A percentile compares a stretch with the other conserved stretches of the same genome.
These are phyloP conservation scores for Pseudogymnoascus verrucosus DNA, from an alignment of 2,329 filamentous ascomycete species.

Conservation along the genomic window DNA sequence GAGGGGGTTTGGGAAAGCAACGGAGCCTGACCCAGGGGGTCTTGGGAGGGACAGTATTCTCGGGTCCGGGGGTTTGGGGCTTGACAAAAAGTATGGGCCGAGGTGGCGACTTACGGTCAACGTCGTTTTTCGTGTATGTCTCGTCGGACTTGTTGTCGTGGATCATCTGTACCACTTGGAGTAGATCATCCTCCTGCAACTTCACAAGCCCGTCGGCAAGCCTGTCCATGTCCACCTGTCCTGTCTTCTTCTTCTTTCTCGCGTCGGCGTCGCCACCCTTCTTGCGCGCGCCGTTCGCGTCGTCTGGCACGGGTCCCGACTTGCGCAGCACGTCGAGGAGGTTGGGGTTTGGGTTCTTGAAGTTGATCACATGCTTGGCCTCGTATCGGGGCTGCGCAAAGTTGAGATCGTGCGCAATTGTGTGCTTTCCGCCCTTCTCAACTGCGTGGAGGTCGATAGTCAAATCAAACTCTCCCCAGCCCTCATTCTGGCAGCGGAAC, in stretches of 20 bases:
- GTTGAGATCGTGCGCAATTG: slow-evolving; percentile 82
- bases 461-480: slow-evolving; percentile 99
- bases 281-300: slow-evolving; percentile 55
- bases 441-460: slow-evolving; percentile 71
- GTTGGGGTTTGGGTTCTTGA: slow-evolving; percentile 89
- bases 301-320: slow-evolving; percentile 76
- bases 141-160: slow-evolving; percentile 93
- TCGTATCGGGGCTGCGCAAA: slow-evolving; percentile 79
- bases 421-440: slow-evolving; percentile 77
- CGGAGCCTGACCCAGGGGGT: slow-evolving; percentile 13
- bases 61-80: not conserved
- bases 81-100: not conserved
- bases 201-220: slow-evolving; percentile 85
- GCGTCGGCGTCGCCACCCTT: slow-evolving; percentile 53
- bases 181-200: slow-evolving; percentile 83
- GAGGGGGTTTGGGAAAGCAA: not conserved
- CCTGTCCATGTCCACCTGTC: slow-evolving; percentile 83
- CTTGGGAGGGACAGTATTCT: not conserved
- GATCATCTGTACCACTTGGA: slow-evolving; percentile 95
- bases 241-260: slow-evolving; percentile 62
- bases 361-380: slow-evolving; percentile 68
- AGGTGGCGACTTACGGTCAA: slow-evolving; percentile 65
- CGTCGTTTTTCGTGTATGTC: slow-evolving; percentile 94
- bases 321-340: slow-evolving; percentile 72
- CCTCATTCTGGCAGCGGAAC: slow-evolving; percentile 85